These are phyloP conservation scores for Saccharomycopsis microspora DNA, from an alignment of 805 yeast genomes.

Conservation along the genomic window DNA sequence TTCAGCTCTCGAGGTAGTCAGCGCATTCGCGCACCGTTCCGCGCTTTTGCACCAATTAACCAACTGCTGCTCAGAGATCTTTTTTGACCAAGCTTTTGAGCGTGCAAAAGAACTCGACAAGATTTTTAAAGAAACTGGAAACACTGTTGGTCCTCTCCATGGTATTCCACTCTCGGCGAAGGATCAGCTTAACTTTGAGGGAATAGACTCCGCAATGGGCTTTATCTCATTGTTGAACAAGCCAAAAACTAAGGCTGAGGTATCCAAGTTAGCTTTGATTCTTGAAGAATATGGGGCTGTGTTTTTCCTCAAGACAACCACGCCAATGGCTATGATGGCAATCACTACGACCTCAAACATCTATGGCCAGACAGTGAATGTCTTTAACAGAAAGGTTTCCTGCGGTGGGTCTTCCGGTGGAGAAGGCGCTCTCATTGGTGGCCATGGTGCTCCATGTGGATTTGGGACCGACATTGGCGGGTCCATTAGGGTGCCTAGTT, in stretches of 20 bases:
- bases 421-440: constrained; percentile 52
- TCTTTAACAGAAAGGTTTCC: constrained; percentile 43
- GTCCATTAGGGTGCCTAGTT: constrained; percentile 57
- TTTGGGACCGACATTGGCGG: constrained; percentile 69
- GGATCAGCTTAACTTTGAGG: constrained; percentile 30
- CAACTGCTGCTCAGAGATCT: constrained; percentile 26
- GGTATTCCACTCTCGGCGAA: constrained; percentile 58
- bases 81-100: constrained; percentile 46
- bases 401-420: constrained; percentile 72
- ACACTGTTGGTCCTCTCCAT: constrained; percentile 49
- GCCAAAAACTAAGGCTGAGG: constrained; percentile 3
- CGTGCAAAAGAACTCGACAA: constrained; percentile 46
- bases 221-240: constrained; percentile 22
- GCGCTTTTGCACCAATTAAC: constrained; percentile 45
- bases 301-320: constrained; percentile 52
- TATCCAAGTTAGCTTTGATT: constrained; percentile 1
- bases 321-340: constrained; percentile 65
- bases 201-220: constrained; percentile 39
- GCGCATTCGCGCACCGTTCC: constrained; percentile 49
- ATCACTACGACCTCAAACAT: constrained; percentile 51
- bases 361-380: constrained; percentile 48
- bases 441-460: constrained; percentile 51
- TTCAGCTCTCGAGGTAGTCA: constrained; percentile 34
- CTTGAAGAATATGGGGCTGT: constrained; percentile 36
- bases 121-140: constrained; percentile 33